These are phyloP conservation scores for Taphrina betulina DNA, from an alignment of 1,139 yeast species.

Conservation along the genomic window DNA sequence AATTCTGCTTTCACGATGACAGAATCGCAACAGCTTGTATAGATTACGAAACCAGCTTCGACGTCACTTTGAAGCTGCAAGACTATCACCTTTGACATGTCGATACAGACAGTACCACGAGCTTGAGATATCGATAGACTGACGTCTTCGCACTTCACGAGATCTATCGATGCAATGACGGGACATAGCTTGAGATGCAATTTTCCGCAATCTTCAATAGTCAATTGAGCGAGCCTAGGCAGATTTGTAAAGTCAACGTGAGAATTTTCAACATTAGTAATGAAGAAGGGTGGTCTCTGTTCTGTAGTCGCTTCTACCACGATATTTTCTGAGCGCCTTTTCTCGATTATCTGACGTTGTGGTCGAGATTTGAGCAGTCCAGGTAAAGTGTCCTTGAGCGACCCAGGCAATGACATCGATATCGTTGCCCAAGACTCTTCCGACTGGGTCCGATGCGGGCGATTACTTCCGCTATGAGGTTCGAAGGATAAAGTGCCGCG, in stretches of 20 bases:
- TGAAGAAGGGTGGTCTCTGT: conserved; percentile 1
- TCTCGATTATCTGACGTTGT: conserved; percentile 8
- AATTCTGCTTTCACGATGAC: background rate
- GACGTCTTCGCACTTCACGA: conserved; percentile 11
- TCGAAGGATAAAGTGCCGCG: too few relatives aligned
- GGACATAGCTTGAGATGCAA: conserved; percentile 1
- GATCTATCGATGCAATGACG: conserved; percentile 13
- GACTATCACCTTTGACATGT: conserved; percentile 9
- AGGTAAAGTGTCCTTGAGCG: conserved; percentile 7
- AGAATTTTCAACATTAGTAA: conserved; percentile 8
- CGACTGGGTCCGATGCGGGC: too few relatives aligned
- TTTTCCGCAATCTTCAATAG: conserved; percentile 9
- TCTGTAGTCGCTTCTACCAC: background rate
- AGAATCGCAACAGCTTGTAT: conserved; percentile 13
- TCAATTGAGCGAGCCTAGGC: conserved; percentile 4
- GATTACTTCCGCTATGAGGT: too few relatives aligned
- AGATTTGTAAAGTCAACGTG: background rate
- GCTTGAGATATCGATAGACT: background rate
- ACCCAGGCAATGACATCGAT: conserved; percentile 6
- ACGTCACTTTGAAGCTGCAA: background rate
- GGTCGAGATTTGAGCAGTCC: conserved; percentile 13
- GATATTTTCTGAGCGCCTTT: conserved; percentile 9
- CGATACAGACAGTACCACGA: conserved; percentile 3
- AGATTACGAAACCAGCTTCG: background rate
- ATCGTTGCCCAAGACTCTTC: too few relatives aligned